phyloP scores from a whole-genome alignment of 1,139 yeast species.

The Hansenula lynferdii region DNA sequence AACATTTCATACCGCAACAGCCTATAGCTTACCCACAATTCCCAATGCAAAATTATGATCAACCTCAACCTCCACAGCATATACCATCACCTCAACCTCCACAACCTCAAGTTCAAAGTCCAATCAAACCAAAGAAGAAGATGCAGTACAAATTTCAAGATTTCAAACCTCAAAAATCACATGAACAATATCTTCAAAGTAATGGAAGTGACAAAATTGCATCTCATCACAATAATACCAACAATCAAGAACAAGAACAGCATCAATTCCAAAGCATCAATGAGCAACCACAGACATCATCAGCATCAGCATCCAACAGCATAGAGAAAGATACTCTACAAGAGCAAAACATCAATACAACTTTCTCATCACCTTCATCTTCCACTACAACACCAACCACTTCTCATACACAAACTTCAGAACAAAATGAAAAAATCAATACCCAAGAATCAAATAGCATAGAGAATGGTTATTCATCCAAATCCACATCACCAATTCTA shows the following conservation, averaged over 20 bases:
- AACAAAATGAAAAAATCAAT: neutral
- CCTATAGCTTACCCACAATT: too few species aligned
- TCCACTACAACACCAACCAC: slow-evolving; percentile 8
- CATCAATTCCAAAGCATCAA: neutral
- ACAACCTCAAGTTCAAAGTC: neutral
- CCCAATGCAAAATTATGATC: too few species aligned
- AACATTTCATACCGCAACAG: too few species aligned
- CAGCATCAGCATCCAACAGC: slow-evolving; percentile 1
- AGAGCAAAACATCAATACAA: neutral
- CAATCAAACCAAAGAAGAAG: neutral
- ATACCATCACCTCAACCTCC: neutral
- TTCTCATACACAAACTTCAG: too few species aligned
- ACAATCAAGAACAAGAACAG: slow-evolving; percentile 1
- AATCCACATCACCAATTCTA: neutral
- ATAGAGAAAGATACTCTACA: slow-evolving; percentile 7
- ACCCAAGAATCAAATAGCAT: neutral
- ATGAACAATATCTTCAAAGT: neutral
- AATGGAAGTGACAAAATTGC: neutral
- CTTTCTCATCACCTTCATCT: slow-evolving; percentile 5
- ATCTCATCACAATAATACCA: neutral
- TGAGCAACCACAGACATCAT: too few species aligned
- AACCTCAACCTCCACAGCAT: neutral
- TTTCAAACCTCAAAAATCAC: neutral
- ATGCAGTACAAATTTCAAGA: neutral
- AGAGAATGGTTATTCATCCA: neutral